Percentiles rank a stretch among this genome's conserved stretches.
Conservation (phyloP, 306 rosid genomes). For the Biancaea sappan region DNA sequence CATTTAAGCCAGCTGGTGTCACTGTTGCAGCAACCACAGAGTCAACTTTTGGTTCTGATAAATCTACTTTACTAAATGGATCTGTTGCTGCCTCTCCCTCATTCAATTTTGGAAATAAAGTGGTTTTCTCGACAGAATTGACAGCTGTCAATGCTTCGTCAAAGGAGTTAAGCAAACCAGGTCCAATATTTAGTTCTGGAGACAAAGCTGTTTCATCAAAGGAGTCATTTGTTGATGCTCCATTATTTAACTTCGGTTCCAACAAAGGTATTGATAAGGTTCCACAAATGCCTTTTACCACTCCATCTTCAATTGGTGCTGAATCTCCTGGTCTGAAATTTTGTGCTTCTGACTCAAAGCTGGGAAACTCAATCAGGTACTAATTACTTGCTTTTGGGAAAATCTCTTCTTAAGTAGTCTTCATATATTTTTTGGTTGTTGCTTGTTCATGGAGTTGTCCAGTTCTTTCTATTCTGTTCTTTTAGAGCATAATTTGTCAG, state of each 20-base stretch:
- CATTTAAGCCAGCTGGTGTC: constrained; percentile 33
- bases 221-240: constrained; percentile 40
- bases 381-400: background rate
- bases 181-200: constrained; percentile 38
- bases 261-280: constrained; percentile 38
- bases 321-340: constrained; percentile 39
- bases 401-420: background rate
- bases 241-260: constrained; percentile 33
- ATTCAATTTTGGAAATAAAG: constrained; percentile 34
- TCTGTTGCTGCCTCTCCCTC: constrained; percentile 36
- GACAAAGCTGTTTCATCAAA: constrained; percentile 46
- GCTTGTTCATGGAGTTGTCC: background rate
- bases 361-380: constrained; percentile 63
- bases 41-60: constrained; percentile 43
- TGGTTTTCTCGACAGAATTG: constrained; percentile 17
- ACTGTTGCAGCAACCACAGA: constrained; percentile 25
- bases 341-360: constrained; percentile 43
- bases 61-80: constrained; percentile 42
- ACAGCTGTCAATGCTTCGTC: constrained; percentile 29
- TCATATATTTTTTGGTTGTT: background rate
- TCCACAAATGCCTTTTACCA: constrained; percentile 37
- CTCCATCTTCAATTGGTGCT: constrained; percentile 34
- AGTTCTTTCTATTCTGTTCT: background rate
- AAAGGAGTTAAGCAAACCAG: constrained; percentile 32
- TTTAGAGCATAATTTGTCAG: background rate